Conservation (phyloP, 495 filamentous ascomycete species). For the Penicillium steckii region DNA sequence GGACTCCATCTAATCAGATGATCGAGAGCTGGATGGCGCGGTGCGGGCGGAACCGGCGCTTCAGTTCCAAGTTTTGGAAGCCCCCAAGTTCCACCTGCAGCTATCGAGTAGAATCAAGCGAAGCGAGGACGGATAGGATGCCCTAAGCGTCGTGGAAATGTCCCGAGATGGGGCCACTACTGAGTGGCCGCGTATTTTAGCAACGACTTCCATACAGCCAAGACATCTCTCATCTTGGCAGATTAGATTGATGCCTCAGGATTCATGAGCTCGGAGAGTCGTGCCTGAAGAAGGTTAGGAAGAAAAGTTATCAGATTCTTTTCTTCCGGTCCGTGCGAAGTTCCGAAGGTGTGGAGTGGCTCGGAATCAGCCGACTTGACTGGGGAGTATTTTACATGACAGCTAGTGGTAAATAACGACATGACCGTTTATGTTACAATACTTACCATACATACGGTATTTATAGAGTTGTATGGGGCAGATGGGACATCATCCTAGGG, state of each 20-base stretch:
- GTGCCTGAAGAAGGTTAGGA: neutral
- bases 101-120: neutral
- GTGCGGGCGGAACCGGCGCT: conserved; percentile 1
- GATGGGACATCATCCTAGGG: neutral
- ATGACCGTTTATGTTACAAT: no score
- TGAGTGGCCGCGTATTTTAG: neutral
- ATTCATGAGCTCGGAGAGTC: neutral
- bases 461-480: no score
- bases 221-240: neutral
- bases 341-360: neutral
- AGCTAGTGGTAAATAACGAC: neutral
- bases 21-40: neutral
- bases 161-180: neutral
- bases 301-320: conserved; percentile 1
- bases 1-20: conserved; percentile 1
- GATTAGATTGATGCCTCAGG: neutral
- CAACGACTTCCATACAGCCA: neutral
- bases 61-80: neutral
- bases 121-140: neutral
- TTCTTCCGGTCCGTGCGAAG: neutral
- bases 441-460: neutral
- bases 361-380: neutral
- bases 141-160: neutral
- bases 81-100: neutral
- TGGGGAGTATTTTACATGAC: neutral